These are phyloP conservation scores for Trifolium fragiferum DNA, from an alignment of 306 rosid genomes.

Conservation along the genomic window DNA sequence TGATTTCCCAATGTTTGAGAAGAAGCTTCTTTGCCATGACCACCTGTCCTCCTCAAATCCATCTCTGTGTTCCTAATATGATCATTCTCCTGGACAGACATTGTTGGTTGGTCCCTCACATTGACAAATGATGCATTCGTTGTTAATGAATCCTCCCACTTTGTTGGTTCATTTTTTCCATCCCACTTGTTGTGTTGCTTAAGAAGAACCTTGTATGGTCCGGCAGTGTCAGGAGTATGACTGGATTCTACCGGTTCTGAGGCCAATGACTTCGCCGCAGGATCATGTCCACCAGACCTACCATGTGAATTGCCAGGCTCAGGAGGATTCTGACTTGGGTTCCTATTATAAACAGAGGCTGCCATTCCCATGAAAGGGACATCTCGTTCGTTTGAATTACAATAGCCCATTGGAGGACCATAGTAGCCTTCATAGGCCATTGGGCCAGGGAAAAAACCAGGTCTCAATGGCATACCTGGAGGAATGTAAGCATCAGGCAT, in stretches of 20 bases:
- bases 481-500: conserved; percentile 72
- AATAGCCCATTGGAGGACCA: conserved; percentile 70
- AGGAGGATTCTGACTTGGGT: conserved; percentile 56
- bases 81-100: conserved; percentile 60
- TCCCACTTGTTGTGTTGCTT: conserved; percentile 67
- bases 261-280: conserved; percentile 50
- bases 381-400: conserved; percentile 75
- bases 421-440: conserved; percentile 76
- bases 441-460: conserved; percentile 81
- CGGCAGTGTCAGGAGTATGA: conserved; percentile 57
- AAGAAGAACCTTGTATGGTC: conserved; percentile 82
- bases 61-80: conserved; percentile 53
- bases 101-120: conserved; percentile 53
- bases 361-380: conserved; percentile 72
- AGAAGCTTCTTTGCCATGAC: conserved; percentile 55
- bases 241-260: conserved; percentile 64
- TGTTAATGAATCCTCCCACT: conserved; percentile 50
- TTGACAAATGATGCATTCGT: conserved; percentile 43
- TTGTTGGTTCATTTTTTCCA: conserved; percentile 62
- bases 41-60: conserved; percentile 55
- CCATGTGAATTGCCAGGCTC: conserved; percentile 65
- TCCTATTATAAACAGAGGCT: conserved; percentile 59
- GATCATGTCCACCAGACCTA: conserved; percentile 57
- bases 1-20: conserved; percentile 54
- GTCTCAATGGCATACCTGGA: conserved; percentile 80